Evolutionary conservation across 148 eudicot species (phyloP).

Genomic region (Rhododendron vialii): DNA sequence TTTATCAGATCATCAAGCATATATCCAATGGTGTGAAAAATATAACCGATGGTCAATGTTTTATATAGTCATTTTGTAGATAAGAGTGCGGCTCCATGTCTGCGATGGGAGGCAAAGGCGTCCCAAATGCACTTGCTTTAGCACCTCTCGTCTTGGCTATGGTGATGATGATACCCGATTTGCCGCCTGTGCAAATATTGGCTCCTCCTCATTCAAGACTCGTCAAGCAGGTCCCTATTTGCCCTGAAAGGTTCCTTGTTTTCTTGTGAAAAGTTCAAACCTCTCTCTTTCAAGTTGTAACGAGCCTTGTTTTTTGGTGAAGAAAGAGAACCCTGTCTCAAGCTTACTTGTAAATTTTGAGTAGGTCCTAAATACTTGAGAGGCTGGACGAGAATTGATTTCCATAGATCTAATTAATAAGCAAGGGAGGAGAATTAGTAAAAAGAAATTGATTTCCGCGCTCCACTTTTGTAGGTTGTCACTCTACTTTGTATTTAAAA

Average conservation of each 20-base stretch:
- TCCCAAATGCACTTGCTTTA: not conserved
- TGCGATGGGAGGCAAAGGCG: not conserved
- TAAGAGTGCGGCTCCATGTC: not conserved
- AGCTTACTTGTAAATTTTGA: too few species aligned
- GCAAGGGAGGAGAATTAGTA: not conserved
- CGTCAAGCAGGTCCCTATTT: not conserved
- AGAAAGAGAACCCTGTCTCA: not conserved
- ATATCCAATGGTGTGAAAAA: too few species aligned
- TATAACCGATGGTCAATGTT: too few species aligned
- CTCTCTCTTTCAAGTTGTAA: not conserved
- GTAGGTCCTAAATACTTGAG: not conserved
- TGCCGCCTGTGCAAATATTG: not conserved
- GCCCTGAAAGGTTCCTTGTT: not conserved
- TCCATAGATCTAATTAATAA: too few species aligned
- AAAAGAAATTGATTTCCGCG: too few species aligned
- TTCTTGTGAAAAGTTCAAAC: not conserved
- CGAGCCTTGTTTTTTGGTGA: not conserved
- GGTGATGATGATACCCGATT: not conserved
- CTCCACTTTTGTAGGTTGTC: too few species aligned
- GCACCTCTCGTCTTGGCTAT: not conserved
- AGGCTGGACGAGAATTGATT: not conserved
- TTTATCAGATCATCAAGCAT: too few species aligned
- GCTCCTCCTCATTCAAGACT: not conserved
- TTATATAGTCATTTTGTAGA: not conserved
- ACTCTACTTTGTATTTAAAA: too few species aligned